phyloP scores from a whole-genome alignment of 495 filamentous ascomycete genomes.

The Neurospora hispaniola region DNA sequence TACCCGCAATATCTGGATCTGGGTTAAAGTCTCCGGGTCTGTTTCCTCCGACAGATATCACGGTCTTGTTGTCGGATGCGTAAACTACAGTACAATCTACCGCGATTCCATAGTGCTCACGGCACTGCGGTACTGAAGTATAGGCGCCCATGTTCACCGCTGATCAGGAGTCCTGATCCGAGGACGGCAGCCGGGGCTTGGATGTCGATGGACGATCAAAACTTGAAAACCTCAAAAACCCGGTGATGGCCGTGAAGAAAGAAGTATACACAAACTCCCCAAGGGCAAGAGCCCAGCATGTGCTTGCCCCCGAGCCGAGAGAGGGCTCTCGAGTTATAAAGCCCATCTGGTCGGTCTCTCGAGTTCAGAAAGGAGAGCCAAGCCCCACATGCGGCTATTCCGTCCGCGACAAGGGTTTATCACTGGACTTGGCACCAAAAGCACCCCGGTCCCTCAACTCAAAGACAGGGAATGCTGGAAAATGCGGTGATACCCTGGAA shows the following conservation, averaged over 20 bases:
- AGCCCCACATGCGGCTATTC: not conserved
- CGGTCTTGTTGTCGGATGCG: not conserved
- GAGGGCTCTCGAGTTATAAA: not conserved
- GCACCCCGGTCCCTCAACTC: not conserved
- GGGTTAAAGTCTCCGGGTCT: conserved; percentile 1
- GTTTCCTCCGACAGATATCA: conserved; percentile 1
- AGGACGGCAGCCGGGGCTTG: not conserved
- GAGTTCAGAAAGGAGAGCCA: not conserved
- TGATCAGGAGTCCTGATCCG: not conserved
- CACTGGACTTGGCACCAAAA: not conserved
- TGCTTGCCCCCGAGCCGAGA: not conserved
- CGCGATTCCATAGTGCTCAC: conserved; percentile 11
- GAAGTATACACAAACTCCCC: not conserved
- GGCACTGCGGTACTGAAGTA: conserved; percentile 17
- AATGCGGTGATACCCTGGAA: not conserved
- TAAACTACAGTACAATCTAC: conserved; percentile 8
- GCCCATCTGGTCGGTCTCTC: not conserved
- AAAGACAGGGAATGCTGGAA: not conserved
- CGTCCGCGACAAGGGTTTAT: not conserved
- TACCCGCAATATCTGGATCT: conserved; percentile 10
- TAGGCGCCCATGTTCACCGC: conserved; percentile 17
- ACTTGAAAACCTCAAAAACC: not conserved
- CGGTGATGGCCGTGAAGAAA: not conserved
- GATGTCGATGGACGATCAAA: not conserved
- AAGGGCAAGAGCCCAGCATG: not conserved